Evolutionary conservation across 805 yeast genomes (phyloP).

Genomic region (Kazachstania viticola): DNA sequence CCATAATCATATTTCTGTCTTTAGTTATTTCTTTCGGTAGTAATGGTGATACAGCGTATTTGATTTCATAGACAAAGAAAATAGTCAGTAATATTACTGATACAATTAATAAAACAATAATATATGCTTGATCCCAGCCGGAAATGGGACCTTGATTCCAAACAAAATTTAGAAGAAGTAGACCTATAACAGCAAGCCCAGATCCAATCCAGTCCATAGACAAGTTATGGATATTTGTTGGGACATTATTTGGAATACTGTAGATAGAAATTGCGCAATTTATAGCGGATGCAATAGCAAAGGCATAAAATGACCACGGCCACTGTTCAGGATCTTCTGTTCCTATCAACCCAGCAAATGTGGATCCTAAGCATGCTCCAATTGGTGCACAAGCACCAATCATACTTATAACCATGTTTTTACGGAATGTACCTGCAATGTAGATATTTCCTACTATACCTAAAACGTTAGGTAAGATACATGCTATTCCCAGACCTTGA

Average conservation of each 20-base stretch:
- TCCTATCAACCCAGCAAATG: conserved; percentile 38
- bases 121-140: conserved; percentile 54
- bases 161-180: conserved; percentile 52
- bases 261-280: conserved; percentile 11
- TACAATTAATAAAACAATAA: conserved; percentile 43
- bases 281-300: conserved; percentile 11
- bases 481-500: conserved; percentile 54
- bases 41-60: conserved; percentile 37
- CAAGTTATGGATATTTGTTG: conserved; percentile 15
- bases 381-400: conserved; percentile 52
- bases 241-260: conserved; percentile 21
- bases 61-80: conserved; percentile 41
- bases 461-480: conserved; percentile 46
- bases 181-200: conserved; percentile 42
- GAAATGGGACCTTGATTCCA: conserved; percentile 69
- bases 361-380: conserved; percentile 44
- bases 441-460: conserved; percentile 41
- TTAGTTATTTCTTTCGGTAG: conserved; percentile 41
- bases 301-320: conserved; percentile 25
- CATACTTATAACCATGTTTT: conserved; percentile 41
- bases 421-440: conserved; percentile 32
- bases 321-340: conserved; percentile 9
- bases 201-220: conserved; percentile 46
- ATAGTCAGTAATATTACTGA: conserved; percentile 33
- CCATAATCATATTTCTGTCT: conserved; percentile 32